Evolutionary conservation across 116 monocot species (phyloP).

Genomic region (Zostera marina): DNA sequence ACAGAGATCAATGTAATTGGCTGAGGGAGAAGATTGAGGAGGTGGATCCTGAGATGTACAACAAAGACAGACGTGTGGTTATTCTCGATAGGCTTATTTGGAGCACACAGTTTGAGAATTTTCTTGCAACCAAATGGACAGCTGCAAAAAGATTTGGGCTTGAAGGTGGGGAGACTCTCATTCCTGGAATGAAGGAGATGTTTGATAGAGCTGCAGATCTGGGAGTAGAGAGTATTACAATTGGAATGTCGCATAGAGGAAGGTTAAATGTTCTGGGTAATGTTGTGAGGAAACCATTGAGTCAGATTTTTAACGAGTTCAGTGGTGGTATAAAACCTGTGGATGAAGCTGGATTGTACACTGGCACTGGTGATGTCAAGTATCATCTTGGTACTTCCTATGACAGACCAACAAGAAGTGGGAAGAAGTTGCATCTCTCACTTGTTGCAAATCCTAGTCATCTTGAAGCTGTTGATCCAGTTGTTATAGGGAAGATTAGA

Average conservation of each 20-base stretch:
- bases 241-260: slow-evolving; percentile 25
- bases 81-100: slow-evolving; percentile 25
- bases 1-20: slow-evolving; percentile 25
- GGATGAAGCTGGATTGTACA: slow-evolving; percentile 15
- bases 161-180: slow-evolving; percentile 25
- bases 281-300: slow-evolving; percentile 19
- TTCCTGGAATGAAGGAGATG: slow-evolving; percentile 35
- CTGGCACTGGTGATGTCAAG: slow-evolving; percentile 26
- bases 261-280: slow-evolving; percentile 22
- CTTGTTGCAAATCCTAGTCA: slow-evolving; percentile 59
- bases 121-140: slow-evolving; percentile 21
- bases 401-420: slow-evolving; percentile 21
- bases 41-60: slow-evolving; percentile 9
- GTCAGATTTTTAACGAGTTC: slow-evolving; percentile 25
- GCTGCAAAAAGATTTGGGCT: slow-evolving; percentile 22
- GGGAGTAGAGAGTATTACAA: slow-evolving; percentile 22
- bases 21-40: slow-evolving; percentile 25
- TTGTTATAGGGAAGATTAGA: slow-evolving; percentile 67
- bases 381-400: slow-evolving; percentile 26
- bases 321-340: slow-evolving; percentile 12
- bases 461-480: slow-evolving; percentile 78
- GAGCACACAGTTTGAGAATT: slow-evolving; percentile 22
- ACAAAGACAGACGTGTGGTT: slow-evolving; percentile 14
- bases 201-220: slow-evolving; percentile 22
- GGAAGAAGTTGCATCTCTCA: slow-evolving; percentile 22